Percentiles rank a stretch among this genome's conserved stretches.
phyloP scores from a whole-genome alignment of 2,329 filamentous ascomycete species.

The Botrytis sinoallii region DNA sequence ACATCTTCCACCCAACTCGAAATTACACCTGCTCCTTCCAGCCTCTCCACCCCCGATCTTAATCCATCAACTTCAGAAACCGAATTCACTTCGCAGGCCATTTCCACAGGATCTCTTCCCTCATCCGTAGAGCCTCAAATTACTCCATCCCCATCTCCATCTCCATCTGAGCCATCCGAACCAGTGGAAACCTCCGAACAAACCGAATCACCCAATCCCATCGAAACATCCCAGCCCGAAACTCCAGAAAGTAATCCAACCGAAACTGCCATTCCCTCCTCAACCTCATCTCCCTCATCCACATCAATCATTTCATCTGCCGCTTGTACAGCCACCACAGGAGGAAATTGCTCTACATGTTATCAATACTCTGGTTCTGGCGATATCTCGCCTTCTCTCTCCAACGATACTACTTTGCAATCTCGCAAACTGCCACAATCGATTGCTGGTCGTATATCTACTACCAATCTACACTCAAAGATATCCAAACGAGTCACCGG shows the following conservation, averaged over 20 bases:
- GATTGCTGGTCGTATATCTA: constrained; percentile 7
- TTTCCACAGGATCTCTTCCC: neutral
- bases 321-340: neutral
- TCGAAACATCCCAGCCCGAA: neutral
- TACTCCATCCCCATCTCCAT: neutral
- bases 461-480: neutral
- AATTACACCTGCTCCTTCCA: neutral
- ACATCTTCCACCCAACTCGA: neutral
- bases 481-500: neutral
- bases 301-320: neutral
- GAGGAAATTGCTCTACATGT: neutral
- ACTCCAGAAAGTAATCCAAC: neutral
- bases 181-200: neutral
- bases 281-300: neutral
- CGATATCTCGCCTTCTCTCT: neutral
- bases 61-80: neutral
- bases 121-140: neutral
- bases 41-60: neutral
- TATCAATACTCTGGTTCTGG: constrained; percentile 1
- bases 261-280: neutral
- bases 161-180: neutral
- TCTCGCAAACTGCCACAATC: neutral
- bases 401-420: neutral
- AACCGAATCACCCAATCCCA: neutral
- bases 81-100: neutral